Percentiles rank a stretch among this genome's conserved stretches.
These are phyloP conservation scores for Wickerhamomyces tratensis DNA, from an alignment of 805 yeast genomes.

Conservation along the genomic window DNA sequence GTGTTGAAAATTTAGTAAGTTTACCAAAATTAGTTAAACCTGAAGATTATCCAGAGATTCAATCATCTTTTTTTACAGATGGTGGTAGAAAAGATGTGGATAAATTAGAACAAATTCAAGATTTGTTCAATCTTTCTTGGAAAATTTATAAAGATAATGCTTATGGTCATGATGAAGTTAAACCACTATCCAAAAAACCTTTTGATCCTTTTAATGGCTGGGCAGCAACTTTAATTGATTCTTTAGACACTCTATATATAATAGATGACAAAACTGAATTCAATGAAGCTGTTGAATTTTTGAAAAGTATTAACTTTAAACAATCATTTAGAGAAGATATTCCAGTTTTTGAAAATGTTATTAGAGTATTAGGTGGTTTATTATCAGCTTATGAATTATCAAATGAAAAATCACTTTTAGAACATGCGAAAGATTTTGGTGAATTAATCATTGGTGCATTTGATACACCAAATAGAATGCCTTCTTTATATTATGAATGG, in stretches of 20 bases:
- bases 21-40: slow-evolving; percentile 9
- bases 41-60: slow-evolving; percentile 18
- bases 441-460: slow-evolving; percentile 42
- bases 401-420: slow-evolving; percentile 21
- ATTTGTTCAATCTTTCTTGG: slow-evolving; percentile 35
- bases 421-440: slow-evolving; percentile 35
- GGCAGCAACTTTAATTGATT: slow-evolving; percentile 41
- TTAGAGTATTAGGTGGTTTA: slow-evolving; percentile 44
- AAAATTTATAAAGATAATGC: slow-evolving; percentile 28
- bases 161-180: slow-evolving; percentile 36
- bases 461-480: slow-evolving; percentile 51
- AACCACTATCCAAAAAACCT: slow-evolving; percentile 26
- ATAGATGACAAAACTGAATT: slow-evolving; percentile 33
- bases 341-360: slow-evolving; percentile 41
- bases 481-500: slow-evolving; percentile 36
- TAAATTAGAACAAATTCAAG: slow-evolving; percentile 22
- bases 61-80: slow-evolving; percentile 18
- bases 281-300: slow-evolving; percentile 24
- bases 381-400: slow-evolving; percentile 43
- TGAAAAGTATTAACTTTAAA: slow-evolving; percentile 29
- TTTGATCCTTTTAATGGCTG: slow-evolving; percentile 36
- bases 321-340: slow-evolving; percentile 28
- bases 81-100: slow-evolving; percentile 18
- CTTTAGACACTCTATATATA: slow-evolving; percentile 41
- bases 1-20: slow-evolving; percentile 15